Conservation (phyloP, 129 eudicot genomes). For the Centella asiatica region DNA sequence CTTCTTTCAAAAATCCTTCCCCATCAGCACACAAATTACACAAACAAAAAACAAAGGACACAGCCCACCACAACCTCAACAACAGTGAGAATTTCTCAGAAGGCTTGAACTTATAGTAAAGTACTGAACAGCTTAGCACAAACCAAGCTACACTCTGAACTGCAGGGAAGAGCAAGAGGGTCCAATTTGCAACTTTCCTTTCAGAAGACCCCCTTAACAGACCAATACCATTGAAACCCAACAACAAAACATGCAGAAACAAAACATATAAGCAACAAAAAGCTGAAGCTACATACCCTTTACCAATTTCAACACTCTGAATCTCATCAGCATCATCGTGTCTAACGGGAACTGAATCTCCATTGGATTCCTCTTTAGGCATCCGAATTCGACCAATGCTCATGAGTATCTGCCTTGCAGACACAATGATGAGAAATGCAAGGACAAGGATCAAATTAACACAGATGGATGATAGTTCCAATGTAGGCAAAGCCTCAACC, state of each 20-base stretch:
- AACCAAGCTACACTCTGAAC: slow-evolving; percentile 73
- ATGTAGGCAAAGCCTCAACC: slow-evolving; percentile 25
- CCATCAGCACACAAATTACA: slow-evolving; percentile 52
- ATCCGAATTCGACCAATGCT: slow-evolving; percentile 30
- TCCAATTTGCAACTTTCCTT: slow-evolving; percentile 39
- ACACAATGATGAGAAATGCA: slow-evolving; percentile 37
- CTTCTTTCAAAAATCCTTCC: slow-evolving; percentile 39
- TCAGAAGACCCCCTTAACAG: slow-evolving; percentile 34
- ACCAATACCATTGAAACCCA: slow-evolving; percentile 58
- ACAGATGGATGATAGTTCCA: slow-evolving; percentile 52
- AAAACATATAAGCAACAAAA: slow-evolving; percentile 66
- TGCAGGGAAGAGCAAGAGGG: slow-evolving; percentile 47
- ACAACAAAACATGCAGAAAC: slow-evolving; percentile 48
- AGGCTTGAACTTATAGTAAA: slow-evolving; percentile 43
- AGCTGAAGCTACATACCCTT: slow-evolving; percentile 47
- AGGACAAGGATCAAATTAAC: slow-evolving; percentile 51
- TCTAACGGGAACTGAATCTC: slow-evolving; percentile 25
- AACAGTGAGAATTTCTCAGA: slow-evolving; percentile 52
- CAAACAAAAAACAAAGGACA: slow-evolving; percentile 43
- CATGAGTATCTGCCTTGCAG: slow-evolving; percentile 33
- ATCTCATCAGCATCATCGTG: slow-evolving; percentile 25
- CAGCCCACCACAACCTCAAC: slow-evolving; percentile 72
- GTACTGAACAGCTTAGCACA: slow-evolving; percentile 42
- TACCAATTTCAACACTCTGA: slow-evolving; percentile 43
- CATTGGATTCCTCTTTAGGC: slow-evolving; percentile 38